Base-by-base conservation (phyloP, 768 basidiomycete species). In the Tylopilus balloui region DNA sequence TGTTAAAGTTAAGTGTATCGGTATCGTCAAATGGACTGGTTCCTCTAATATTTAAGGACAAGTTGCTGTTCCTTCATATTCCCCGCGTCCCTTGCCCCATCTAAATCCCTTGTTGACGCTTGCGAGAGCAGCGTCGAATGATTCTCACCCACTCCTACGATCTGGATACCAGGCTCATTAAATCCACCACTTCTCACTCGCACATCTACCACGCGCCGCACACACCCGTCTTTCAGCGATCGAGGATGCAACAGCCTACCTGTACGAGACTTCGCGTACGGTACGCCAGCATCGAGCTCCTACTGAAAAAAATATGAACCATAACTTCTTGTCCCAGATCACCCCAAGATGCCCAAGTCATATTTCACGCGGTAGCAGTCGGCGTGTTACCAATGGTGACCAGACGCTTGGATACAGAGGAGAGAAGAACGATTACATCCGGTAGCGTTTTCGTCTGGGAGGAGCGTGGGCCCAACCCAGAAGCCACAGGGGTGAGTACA, bases 391-490 rank as follows among this genome's bases (percentile, higher is more conserved):
- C 80, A 25, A 86, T 88, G 71, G 79, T 89, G 42, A 70, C 79
- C 21, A 78, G 84, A 48, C 80, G 88, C 34, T 74, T 91, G 44
- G 85, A 87, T 68, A 79, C 83, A 14, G 86, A 87, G 45, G 88
- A 90, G 63, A 75, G 87, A 32, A 76, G 86, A 11, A 70, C 73
- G 34, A 86, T 90, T 42, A 56, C 70, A n/a, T 78, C 86, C 1
- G 88, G 88, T 13, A 80, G 78, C 49, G 81, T 90, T 28, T 91
- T 80, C 55, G 86, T 91, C 32, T 91, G 88, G 88, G 86, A 90
- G 62, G 88, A 91, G 64, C 75, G 88, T 48, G 81, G 82, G 6
- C 75, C 83, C 13, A 80, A 78, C 53, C 67, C 80, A 42, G 86
- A 86, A 52, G 74, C 80, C 24, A 80, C 79, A 40, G 84, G 84